Base-by-base conservation (phyloP, 805 yeast species). In the Saccharomycopsis oosterbeekiorum region DNA sequence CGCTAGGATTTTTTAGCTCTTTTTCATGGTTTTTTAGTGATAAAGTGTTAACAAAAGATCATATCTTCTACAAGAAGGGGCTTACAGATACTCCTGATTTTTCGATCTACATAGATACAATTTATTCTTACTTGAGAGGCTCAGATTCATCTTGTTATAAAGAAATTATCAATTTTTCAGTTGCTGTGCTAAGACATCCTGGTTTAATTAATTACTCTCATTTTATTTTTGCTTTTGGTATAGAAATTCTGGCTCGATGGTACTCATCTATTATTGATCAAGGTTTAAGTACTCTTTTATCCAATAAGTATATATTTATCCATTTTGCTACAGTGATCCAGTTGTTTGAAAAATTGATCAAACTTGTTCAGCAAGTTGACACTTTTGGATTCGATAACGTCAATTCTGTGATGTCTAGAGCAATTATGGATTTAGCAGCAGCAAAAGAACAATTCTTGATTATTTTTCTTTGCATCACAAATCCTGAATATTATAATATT, bases 331-430 rank as follows among this genome's bases (percentile, higher is more conserved):
- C 53, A 3, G 53, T 47, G 14, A 47, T 47, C 8, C 53, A 47
- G 24, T 26, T 47, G 21, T 47, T 47, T 21, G 53, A 47, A 21
- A 47, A 47, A 26, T 21, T 47, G 21, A 21, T 47, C 6, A 47
- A 47, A 14, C 53, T 47, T 11, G 53, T 47, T 47, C 29, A 15
- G n/a, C 19, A 11, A 24, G 53, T 47, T 21, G 53, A 47, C 11
- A 21, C 53, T 15, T 47, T 47, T 21, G 53, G 53, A 24, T 47
- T 47, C 21, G 53, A 47, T 47, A 37, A 54, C 11, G 51, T 43
- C 11, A 54, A 60, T 19, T 43, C 60, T 8, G 63, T 57, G 26
- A 58, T 55, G 15, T 60, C 55, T 39, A 54, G 50, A 15, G 43
- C 41, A 39, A 29, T 60, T 1, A 51, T 39, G 41, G 56, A 57